A percentile compares a stretch with the other conserved stretches of the same genome.
phyloP scores from a whole-genome alignment of 495 filamentous ascomycete species.

The Bacidia rubella region DNA sequence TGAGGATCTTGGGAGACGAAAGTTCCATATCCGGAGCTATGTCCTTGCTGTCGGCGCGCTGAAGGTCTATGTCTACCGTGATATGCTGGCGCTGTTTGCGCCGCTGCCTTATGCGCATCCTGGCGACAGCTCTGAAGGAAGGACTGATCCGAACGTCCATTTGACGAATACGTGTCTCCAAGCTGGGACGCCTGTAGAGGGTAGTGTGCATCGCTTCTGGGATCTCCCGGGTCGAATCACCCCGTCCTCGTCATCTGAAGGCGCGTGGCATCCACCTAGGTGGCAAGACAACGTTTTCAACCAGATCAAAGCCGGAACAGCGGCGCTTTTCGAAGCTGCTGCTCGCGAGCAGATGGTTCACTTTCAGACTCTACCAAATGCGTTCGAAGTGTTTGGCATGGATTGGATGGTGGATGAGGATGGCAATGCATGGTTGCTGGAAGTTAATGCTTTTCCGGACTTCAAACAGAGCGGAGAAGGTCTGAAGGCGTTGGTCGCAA shows the following conservation, averaged over 20 bases:
- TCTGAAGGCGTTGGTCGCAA: constrained; percentile 52
- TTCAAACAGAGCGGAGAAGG: constrained; percentile 79
- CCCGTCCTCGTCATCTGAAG: too few relatives aligned
- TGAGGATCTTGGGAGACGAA: constrained; percentile 42
- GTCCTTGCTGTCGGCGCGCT: constrained; percentile 67
- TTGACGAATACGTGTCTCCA: constrained; percentile 96
- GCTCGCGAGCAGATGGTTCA: constrained; percentile 69
- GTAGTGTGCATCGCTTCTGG: constrained; percentile 59
- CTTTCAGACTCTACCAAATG: constrained; percentile 79
- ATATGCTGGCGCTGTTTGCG: constrained; percentile 89
- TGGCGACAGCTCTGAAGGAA: constrained; percentile 4
- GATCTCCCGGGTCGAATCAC: constrained; percentile 36
- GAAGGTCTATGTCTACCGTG: constrained; percentile 71
- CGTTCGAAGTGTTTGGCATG: constrained; percentile 83
- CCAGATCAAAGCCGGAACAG: constrained; percentile 62
- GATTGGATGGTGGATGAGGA: constrained; percentile 71
- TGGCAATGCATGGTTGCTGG: constrained; percentile 58
- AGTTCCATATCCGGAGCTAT: constrained; percentile 93
- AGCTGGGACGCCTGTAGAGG: constrained; percentile 34
- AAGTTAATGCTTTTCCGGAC: constrained; percentile 95
- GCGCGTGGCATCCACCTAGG: constrained; percentile 15
- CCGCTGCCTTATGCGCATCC: constrained; percentile 46
- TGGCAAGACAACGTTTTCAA: constrained; percentile 50
- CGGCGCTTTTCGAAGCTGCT: constrained; percentile 72
- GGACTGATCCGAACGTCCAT: constrained; percentile 47